These are phyloP conservation scores for Kodamaea plutei DNA, from an alignment of 1,139 yeast genomes.

Conservation along the genomic window DNA sequence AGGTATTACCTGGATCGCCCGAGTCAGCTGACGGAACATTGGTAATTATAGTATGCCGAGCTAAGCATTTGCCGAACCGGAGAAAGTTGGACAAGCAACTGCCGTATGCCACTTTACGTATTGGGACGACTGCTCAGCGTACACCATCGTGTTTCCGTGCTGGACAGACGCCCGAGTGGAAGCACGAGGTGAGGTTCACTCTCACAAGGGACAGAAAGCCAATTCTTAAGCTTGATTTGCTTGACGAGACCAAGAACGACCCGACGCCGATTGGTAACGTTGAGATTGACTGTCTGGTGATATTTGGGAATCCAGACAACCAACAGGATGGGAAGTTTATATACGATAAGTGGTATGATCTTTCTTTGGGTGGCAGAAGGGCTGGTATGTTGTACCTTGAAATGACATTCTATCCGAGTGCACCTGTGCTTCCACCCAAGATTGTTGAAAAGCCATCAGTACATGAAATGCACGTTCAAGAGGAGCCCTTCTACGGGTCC, in stretches of 20 bases:
- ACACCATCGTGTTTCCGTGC: slow-evolving; percentile 75
- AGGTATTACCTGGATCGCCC: slow-evolving; percentile 12
- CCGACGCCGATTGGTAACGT: slow-evolving; percentile 85
- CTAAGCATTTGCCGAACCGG: slow-evolving; percentile 76
- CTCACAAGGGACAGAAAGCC: slow-evolving; percentile 62
- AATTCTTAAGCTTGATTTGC: slow-evolving; percentile 61
- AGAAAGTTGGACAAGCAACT: slow-evolving; percentile 83
- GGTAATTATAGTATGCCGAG: slow-evolving; percentile 47
- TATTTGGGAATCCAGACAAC: slow-evolving; percentile 44
- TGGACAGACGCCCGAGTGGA: slow-evolving; percentile 90
- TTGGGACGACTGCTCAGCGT: slow-evolving; percentile 76
- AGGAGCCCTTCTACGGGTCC: slow-evolving; percentile 5
- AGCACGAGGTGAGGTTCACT: slow-evolving; percentile 68
- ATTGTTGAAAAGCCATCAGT: slow-evolving; percentile 11
- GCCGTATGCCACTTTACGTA: slow-evolving; percentile 76
- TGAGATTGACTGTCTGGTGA: slow-evolving; percentile 72
- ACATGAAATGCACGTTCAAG: slow-evolving; percentile 6
- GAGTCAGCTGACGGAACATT: slow-evolving; percentile 46
- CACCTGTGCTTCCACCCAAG: slow-evolving; percentile 47
- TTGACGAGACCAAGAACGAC: slow-evolving; percentile 83
- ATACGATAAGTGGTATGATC: slow-evolving; percentile 75
- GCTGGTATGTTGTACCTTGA: slow-evolving; percentile 90
- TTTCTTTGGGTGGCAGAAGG: slow-evolving; percentile 62
- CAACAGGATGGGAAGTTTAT: slow-evolving; percentile 68
- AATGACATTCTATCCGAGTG: slow-evolving; percentile 81